These are phyloP conservation scores for Eucalyptus curtisii DNA, from an alignment of 345 rosid species.

Conservation along the genomic window DNA sequence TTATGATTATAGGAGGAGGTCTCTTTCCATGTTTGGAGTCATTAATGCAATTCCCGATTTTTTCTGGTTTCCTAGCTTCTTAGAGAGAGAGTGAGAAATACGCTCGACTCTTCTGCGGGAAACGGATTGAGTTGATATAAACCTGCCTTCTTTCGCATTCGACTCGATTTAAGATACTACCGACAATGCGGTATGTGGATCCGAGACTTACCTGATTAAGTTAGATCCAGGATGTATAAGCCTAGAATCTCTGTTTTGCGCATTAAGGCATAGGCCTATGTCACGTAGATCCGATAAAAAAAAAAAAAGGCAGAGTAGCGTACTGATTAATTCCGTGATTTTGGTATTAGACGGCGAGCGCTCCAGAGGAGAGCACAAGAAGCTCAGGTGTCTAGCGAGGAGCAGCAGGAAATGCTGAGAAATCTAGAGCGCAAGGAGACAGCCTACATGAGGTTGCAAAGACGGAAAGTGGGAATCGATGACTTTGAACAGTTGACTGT, in stretches of 20 bases:
- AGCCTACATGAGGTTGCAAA: constrained; percentile 87
- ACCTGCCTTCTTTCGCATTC: background rate
- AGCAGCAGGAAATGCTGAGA: constrained; percentile 83
- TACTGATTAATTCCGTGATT: background rate
- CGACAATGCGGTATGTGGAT: background rate
- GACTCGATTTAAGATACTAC: background rate
- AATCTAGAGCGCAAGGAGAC: constrained; percentile 83
- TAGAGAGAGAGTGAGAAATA: background rate
- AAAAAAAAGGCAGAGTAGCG: background rate
- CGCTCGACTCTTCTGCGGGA: background rate
- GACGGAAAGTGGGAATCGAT: constrained; percentile 91
- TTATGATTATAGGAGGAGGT: background rate
- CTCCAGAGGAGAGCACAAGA: constrained; percentile 82
- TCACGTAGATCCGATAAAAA: background rate
- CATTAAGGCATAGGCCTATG: background rate
- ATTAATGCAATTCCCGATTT: background rate
- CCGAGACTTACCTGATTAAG: background rate
- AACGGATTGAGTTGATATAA: background rate
- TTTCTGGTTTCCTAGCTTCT: background rate
- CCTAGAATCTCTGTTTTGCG: background rate
- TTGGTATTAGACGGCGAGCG: constrained; percentile 45
- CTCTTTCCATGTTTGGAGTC: background rate
- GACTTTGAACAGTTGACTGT: constrained; percentile 85
- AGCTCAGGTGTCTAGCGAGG: constrained; percentile 76
- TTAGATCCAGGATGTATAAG: background rate